Conservation (phyloP, 2,329 filamentous ascomycete species). For the Onygenales sp. region DNA sequence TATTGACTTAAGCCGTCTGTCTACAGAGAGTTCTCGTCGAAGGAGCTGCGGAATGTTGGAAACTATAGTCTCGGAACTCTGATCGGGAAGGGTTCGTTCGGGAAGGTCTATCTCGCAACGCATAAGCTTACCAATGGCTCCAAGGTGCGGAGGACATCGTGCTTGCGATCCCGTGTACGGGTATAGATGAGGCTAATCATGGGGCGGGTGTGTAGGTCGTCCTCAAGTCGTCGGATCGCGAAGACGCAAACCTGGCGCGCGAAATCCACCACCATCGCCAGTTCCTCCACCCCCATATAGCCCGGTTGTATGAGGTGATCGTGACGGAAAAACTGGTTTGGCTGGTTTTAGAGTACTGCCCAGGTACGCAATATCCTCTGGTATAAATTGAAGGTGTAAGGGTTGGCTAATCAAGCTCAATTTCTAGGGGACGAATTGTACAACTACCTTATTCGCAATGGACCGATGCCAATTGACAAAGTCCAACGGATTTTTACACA, state of each 20-base stretch:
- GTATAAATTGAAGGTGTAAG: constrained; percentile 11
- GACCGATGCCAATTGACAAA: constrained; percentile 71
- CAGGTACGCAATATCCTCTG: constrained; percentile 48
- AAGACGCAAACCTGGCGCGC: constrained; percentile 87
- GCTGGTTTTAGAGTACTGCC: constrained; percentile 94
- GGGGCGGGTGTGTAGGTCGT: constrained; percentile 57
- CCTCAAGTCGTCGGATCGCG: constrained; percentile 93
- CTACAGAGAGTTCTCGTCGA: constrained; percentile 79
- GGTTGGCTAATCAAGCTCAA: constrained; percentile 4
- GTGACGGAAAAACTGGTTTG: constrained; percentile 92
- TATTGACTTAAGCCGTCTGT: constrained; percentile 8
- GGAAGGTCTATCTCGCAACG: constrained; percentile 90
- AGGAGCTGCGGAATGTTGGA: constrained; percentile 82
- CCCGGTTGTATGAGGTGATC: constrained; percentile 92
- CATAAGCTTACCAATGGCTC: constrained; percentile 98
- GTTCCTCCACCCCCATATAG: constrained; percentile 95
- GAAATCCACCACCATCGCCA: constrained; percentile 98
- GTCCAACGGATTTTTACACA: constrained; percentile 95
- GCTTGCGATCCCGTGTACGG: background rate
- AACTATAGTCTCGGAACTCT: constrained; percentile 88
- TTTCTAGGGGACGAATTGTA: constrained; percentile 81
- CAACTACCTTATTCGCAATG: constrained; percentile 84
- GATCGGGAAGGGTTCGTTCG: constrained; percentile 96
- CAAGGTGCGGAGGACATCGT: constrained; percentile 50
- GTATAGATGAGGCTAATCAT: constrained; percentile 3